Conservation (phyloP, 371 early-diverging fungal genomes). For the Mucor lusitanicus region DNA sequence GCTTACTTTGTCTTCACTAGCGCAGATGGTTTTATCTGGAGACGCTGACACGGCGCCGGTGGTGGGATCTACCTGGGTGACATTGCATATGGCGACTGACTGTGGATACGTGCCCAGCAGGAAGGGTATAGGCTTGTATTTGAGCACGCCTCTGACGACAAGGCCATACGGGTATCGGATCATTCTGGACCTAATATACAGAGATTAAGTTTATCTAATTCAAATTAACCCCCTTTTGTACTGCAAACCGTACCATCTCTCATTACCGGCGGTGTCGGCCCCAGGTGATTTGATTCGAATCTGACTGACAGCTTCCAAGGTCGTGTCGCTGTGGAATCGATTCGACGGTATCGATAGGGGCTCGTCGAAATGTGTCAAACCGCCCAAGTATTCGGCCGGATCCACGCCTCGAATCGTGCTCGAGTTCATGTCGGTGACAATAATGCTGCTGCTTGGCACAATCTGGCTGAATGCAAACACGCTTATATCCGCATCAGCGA, state of each 20-base stretch:
- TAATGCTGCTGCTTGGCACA: conserved; percentile 28
- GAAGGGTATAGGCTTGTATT: conserved; percentile 50
- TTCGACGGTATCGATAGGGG: conserved; percentile 49
- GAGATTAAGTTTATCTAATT: not conserved
- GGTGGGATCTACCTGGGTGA: conserved; percentile 43
- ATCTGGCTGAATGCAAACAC: conserved; percentile 65
- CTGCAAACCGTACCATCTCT: conserved; percentile 33
- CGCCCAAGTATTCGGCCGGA: conserved; percentile 65
- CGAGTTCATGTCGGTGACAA: not conserved
- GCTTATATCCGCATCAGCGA: conserved; percentile 62
- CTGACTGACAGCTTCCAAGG: conserved; percentile 45
- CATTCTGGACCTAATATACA: conserved; percentile 46
- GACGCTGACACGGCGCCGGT: conserved; percentile 34
- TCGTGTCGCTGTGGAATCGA: conserved; percentile 14
- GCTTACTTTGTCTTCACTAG: not conserved
- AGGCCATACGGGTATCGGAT: conserved; percentile 65
- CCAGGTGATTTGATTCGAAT: conserved; percentile 70
- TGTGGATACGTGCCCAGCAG: conserved; percentile 25
- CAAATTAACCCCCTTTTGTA: not conserved
- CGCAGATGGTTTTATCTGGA: conserved; percentile 40
- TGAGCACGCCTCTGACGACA: conserved; percentile 64
- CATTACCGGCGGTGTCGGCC: conserved; percentile 53
- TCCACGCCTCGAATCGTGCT: conserved; percentile 27
- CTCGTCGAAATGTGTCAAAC: conserved; percentile 60
- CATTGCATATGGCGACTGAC: conserved; percentile 46